phyloP scores from a whole-genome alignment of 2,329 filamentous ascomycete species.

The Penicillium sp. region DNA sequence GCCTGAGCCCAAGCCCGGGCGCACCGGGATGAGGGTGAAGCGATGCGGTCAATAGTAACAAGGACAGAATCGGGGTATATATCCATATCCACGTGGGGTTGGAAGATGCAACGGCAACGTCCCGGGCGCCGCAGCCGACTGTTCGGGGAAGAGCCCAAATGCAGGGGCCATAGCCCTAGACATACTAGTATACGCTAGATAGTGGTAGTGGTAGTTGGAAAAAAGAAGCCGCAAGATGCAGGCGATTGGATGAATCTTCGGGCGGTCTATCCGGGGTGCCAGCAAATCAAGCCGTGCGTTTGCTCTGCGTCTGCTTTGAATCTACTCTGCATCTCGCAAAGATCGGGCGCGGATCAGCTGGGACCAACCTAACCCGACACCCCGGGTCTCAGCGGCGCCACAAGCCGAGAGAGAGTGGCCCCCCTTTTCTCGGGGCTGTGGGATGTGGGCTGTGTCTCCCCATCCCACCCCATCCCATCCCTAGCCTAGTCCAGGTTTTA shows the following conservation, averaged over 20 bases:
- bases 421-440: no score
- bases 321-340: not conserved
- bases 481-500: not conserved
- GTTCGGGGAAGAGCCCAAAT: not conserved
- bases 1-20: slow-evolving; percentile 1
- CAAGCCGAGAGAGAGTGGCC: not conserved
- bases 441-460: no score
- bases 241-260: not conserved
- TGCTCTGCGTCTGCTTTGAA: no score
- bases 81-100: slow-evolving; percentile 28
- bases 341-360: slow-evolving; percentile 8
- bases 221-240: not conserved
- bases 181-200: no score
- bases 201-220: not conserved
- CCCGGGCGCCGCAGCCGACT: not conserved
- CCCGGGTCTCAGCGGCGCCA: not conserved
- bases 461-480: not conserved
- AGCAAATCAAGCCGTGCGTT: no score
- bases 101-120: slow-evolving; percentile 11
- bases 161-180: not conserved
- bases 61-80: slow-evolving; percentile 6
- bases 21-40: not conserved
- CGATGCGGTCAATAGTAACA: slow-evolving; percentile 11
- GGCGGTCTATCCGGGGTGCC: not conserved
- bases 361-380: slow-evolving; percentile 2